These are phyloP conservation scores for Ogataea pignaliae DNA, from an alignment of 805 yeast genomes.

Conservation along the genomic window DNA sequence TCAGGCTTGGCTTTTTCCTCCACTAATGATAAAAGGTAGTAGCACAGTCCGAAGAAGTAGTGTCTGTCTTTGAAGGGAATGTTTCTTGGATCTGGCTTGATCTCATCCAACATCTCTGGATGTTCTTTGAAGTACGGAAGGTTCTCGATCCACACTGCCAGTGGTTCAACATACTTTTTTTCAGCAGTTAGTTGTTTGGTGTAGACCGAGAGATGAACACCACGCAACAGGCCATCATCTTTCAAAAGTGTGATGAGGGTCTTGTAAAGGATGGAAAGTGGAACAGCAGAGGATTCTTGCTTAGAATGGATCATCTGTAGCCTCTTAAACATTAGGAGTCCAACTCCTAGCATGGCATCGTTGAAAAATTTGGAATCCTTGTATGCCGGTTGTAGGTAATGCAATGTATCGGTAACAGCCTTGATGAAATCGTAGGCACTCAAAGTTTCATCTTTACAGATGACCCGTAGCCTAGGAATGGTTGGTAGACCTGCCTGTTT, in stretches of 20 bases:
- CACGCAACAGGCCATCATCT: conserved; percentile 18
- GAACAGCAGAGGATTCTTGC: conserved; percentile 13
- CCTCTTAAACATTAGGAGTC: conserved; percentile 6
- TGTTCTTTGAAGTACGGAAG: conserved; percentile 22
- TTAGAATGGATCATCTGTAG: conserved; percentile 6
- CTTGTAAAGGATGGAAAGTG: conserved; percentile 19
- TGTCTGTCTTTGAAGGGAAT: neutral
- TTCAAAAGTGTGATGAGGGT: conserved; percentile 17
- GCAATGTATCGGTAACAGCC: neutral
- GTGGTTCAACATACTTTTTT: conserved; percentile 21
- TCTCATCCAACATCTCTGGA: conserved; percentile 9
- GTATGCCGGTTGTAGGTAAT: neutral
- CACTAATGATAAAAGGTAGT: conserved; percentile 16
- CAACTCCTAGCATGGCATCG: conserved; percentile 3
- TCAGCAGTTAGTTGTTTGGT: conserved; percentile 21
- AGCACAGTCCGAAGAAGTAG: conserved; percentile 6
- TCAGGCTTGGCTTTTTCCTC: conserved; percentile 14
- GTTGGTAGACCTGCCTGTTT: conserved; percentile 2
- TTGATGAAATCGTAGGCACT: conserved; percentile 6
- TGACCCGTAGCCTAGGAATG: neutral
- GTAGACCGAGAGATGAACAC: conserved; percentile 25
- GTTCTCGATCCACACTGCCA: conserved; percentile 26
- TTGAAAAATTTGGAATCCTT: neutral
- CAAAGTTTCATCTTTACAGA: conserved; percentile 3
- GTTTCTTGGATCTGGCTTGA: neutral